A percentile compares a stretch with the other conserved stretches of the same genome.
Conservation (phyloP, 2,329 filamentous ascomycete species). For the Monilinia laxa region DNA sequence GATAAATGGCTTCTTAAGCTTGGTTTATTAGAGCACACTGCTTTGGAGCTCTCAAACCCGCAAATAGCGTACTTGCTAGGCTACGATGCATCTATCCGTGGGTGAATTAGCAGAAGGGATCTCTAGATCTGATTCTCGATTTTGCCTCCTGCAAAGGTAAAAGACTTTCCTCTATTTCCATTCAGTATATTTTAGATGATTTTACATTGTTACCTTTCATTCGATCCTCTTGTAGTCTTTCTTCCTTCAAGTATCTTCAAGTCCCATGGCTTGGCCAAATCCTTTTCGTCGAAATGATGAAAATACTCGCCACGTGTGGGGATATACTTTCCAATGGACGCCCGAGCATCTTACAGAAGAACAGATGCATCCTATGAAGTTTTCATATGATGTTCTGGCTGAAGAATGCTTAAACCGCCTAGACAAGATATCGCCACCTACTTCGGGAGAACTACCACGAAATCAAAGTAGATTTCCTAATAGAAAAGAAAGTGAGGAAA, state of each 20-base stretch:
- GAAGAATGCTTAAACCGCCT: constrained; percentile 64
- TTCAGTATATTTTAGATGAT: neutral
- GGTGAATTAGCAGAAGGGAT: neutral
- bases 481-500: constrained; percentile 41
- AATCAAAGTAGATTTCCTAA: constrained; percentile 39
- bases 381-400: constrained; percentile 66
- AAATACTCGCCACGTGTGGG: constrained; percentile 49
- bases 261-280: constrained; percentile 23
- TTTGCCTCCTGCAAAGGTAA: neutral
- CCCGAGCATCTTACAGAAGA: constrained; percentile 59
- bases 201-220: neutral
- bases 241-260: neutral
- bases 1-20: too few species aligned
- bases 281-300: constrained; percentile 31
- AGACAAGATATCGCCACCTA: constrained; percentile 58
- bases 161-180: neutral
- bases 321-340: constrained; percentile 69
- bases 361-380: constrained; percentile 59
- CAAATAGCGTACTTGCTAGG: neutral
- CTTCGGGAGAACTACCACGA: constrained; percentile 30
- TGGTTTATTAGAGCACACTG: too few species aligned
- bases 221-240: neutral
- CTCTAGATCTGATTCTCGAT: neutral
- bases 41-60: too few species aligned
- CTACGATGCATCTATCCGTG: neutral